Percentiles rank a stretch among this genome's conserved stretches.
phyloP scores from a whole-genome alignment of 2,329 filamentous ascomycete genomes.

The Xylariaceae sp. region DNA sequence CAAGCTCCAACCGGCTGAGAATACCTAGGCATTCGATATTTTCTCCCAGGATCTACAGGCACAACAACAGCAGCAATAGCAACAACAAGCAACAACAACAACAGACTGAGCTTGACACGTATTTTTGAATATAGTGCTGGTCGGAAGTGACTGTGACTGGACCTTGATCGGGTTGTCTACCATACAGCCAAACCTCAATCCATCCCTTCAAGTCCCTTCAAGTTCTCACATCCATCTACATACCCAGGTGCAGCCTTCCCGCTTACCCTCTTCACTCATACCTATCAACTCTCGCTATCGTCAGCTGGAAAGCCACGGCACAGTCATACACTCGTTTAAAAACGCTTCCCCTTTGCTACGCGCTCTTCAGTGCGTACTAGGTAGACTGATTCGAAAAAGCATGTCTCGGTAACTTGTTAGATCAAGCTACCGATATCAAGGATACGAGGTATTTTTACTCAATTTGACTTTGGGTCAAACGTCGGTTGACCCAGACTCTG shows the following conservation, averaged over 20 bases:
- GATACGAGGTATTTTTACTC: too few species aligned
- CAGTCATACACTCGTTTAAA: conserved; percentile 20
- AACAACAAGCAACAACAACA: too few species aligned
- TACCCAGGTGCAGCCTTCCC: too few species aligned
- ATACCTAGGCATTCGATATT: conserved; percentile 10
- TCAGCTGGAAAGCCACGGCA: conserved; percentile 1
- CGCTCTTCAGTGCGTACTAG: background rate
- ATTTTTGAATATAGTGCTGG: background rate
- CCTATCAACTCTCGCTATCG: conserved; percentile 4
- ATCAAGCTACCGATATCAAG: too few species aligned
- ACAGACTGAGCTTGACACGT: conserved; percentile 15
- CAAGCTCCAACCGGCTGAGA: conserved; percentile 11
- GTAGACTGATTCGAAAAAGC: background rate
- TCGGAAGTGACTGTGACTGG: too few species aligned
- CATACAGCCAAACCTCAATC: too few species aligned
- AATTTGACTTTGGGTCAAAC: too few species aligned
- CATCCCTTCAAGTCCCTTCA: too few species aligned
- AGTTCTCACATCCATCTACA: too few species aligned
- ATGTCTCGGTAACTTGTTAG: conserved; percentile 5
- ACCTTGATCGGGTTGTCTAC: too few species aligned
- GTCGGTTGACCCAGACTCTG: too few species aligned
- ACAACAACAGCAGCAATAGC: too few species aligned
- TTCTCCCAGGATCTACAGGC: background rate
- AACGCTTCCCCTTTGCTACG: background rate
- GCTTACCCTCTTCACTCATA: background rate